Base-by-base conservation (phyloP, 345 rosid species). In the Eucalyptus marginata region DNA sequence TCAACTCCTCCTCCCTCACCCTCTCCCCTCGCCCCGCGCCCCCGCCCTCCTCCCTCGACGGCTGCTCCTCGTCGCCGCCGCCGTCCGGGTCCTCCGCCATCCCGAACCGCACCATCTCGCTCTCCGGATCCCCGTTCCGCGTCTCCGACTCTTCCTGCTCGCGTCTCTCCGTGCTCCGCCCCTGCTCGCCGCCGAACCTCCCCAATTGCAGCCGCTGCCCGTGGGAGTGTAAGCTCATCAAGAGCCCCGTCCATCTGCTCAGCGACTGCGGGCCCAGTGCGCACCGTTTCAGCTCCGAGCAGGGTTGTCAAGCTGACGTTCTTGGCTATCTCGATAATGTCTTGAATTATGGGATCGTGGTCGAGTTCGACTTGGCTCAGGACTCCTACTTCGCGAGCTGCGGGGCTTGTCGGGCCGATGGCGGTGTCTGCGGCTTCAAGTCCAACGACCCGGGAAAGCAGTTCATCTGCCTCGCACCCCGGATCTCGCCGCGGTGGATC, bases 371-470 rank as follows among this genome's bases (percentile, higher is more conserved):
- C 85, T 93, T 87, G 51, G 92, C 94, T 86, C 93, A 93, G 85
- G 97, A 96, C 56, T 90, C 95, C 2, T 95, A 96, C 92, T 97
- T 96, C 40, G 31, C 91, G 0, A 94, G 90, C 62, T 97, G 99
- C 91, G 93, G 86, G 66, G 90, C 88, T 13, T 97, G 99, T 81
- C 86, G 86, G 49, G 88, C 92, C 51, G 71, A 89, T 31, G 92
- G 94, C 7, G 98, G 99, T 6, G 86, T 93, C 54, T 97, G 99
- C 84, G 99, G 98, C 54, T 97, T 93, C 92, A 93, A 97, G 86
- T 92, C 94, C 16, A 93, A 96, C 5, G 95, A 95, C 90, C 97
- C 97, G 84, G 44, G 89, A 16, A 92, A 91, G 87, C 87, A 62
- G 2, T 97, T 97, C 89, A 12, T 95, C 64, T 97, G 99, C 86